Percentiles rank a stretch among this genome's conserved stretches.
Evolutionary conservation across 2,329 filamentous ascomycete species (phyloP).

Genomic region (Aureobasidium sp.): DNA sequence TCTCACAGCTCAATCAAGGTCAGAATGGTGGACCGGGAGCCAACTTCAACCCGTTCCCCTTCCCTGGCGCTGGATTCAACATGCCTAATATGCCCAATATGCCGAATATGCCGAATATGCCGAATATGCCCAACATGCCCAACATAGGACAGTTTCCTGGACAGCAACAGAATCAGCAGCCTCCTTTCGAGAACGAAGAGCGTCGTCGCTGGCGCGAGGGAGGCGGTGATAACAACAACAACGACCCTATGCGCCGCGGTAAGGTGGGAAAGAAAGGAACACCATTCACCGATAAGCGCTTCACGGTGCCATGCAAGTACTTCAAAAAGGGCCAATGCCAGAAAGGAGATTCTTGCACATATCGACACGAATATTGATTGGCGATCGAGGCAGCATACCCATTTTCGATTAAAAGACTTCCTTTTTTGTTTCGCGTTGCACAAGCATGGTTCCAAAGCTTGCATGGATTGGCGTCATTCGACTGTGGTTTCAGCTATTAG

Average conservation of each 20-base stretch:
- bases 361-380: slow-evolving; percentile 9
- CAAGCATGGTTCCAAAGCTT: neutral
- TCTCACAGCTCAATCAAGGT: slow-evolving; percentile 12
- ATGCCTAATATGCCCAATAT: too few species aligned
- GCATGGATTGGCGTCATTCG: slow-evolving; percentile 4
- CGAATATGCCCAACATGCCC: neutral
- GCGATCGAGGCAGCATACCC: neutral
- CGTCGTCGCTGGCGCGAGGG: slow-evolving; percentile 29
- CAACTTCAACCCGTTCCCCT: slow-evolving; percentile 9
- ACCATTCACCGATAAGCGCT: slow-evolving; percentile 19
- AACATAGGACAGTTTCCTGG: neutral
- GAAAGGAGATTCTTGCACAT: slow-evolving; percentile 43
- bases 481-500: neutral
- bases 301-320: slow-evolving; percentile 39
- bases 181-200: slow-evolving; percentile 24
- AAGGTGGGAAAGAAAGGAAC: slow-evolving; percentile 16
- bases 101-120: neutral
- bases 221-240: slow-evolving; percentile 16
- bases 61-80: neutral
- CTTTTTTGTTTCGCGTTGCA: neutral
- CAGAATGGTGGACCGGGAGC: slow-evolving; percentile 13
- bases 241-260: slow-evolving; percentile 10
- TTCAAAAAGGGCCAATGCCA: slow-evolving; percentile 46
- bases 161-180: slow-evolving; percentile 16
- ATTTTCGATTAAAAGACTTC: neutral